Evolutionary conservation across 176 grass and related monocot species (phyloP).

Genomic region (Alloteropsis semialata): DNA sequence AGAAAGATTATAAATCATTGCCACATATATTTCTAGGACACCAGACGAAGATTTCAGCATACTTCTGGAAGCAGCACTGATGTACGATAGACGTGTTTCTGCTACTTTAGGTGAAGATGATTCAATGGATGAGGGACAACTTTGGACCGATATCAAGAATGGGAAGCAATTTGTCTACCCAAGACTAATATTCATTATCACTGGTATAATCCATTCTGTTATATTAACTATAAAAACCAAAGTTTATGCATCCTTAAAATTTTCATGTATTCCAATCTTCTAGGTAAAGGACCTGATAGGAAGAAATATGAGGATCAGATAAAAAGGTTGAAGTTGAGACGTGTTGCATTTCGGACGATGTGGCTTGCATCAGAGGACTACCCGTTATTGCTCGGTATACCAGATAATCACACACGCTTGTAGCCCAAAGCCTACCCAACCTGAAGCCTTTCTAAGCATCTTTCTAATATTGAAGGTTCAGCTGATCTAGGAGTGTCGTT

Average conservation of each 20-base stretch:
- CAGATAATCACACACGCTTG: no score
- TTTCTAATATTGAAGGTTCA: slow-evolving; percentile 57
- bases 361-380: slow-evolving; percentile 98
- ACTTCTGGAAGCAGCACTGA: slow-evolving; percentile 92
- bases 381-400: slow-evolving; percentile 90
- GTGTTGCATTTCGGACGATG: slow-evolving; percentile 91
- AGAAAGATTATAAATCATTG: not conserved
- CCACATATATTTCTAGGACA: slow-evolving; percentile 62
- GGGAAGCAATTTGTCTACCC: slow-evolving; percentile 71
- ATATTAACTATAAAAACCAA: not conserved
- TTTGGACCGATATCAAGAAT: slow-evolving; percentile 75
- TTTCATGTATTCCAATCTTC: slow-evolving; percentile 12
- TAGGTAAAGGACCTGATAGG: slow-evolving; percentile 98
- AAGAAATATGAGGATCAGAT: slow-evolving; percentile 88
- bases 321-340: slow-evolving; percentile 81
- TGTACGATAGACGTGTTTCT: slow-evolving; percentile 93
- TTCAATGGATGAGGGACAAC: slow-evolving; percentile 68
- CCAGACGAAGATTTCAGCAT: slow-evolving; percentile 97
- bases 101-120: slow-evolving; percentile 77
- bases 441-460: not conserved
- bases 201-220: slow-evolving; percentile 65
- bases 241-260: slow-evolving; percentile 4
- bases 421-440: not conserved
- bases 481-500: slow-evolving; percentile 90
- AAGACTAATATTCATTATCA: slow-evolving; percentile 85